phyloP scores from a whole-genome alignment of 768 basidiomycete species.

The Tylopilus balloui region DNA sequence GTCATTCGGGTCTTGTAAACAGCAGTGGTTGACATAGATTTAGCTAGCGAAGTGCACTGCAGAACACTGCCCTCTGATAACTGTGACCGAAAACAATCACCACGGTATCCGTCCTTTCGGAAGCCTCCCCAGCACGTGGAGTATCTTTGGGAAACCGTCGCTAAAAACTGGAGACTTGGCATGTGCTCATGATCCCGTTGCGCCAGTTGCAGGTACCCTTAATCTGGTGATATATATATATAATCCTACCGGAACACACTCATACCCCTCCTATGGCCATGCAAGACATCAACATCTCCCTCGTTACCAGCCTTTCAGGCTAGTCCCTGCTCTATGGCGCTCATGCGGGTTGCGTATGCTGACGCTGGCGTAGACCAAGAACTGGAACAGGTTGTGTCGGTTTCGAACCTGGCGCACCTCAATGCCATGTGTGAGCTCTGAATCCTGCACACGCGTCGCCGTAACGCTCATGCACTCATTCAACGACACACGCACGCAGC shows the following conservation, averaged over 20 bases:
- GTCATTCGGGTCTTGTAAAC: background rate
- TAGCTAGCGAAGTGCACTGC: background rate
- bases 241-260: background rate
- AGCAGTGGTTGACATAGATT: background rate
- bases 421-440: background rate
- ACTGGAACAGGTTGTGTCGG: background rate
- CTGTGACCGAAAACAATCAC: too few species aligned
- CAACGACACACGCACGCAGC: background rate
- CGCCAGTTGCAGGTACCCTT: too few species aligned
- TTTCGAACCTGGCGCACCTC: background rate
- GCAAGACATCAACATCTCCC: background rate
- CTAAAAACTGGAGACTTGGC: too few species aligned
- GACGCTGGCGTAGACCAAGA: background rate
- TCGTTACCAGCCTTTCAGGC: background rate
- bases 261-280: background rate
- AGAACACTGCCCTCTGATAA: background rate
- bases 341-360: background rate
- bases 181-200: too few species aligned
- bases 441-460: background rate
- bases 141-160: too few species aligned
- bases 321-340: background rate
- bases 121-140: too few species aligned
- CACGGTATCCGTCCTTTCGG: too few species aligned
- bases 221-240: background rate
- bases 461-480: background rate